phyloP scores from a whole-genome alignment of 768 basidiomycete genomes.

The Lyophyllum atratum region DNA sequence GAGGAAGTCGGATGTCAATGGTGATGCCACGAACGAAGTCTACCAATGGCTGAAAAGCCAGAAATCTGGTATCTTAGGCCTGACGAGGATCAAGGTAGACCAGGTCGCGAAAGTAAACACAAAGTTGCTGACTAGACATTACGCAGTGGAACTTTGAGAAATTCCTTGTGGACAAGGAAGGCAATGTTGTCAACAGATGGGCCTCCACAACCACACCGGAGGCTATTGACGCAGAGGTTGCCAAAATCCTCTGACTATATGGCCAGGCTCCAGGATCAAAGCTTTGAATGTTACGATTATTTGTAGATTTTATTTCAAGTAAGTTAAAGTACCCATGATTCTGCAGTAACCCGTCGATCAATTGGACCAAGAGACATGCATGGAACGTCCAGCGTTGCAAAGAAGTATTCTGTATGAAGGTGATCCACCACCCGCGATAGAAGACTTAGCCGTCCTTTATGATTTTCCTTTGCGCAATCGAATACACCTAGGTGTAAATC shows the following conservation, averaged over 20 bases:
- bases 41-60: constrained; percentile 84
- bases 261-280: not conserved
- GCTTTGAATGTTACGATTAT: constrained; percentile 3
- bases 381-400: no score
- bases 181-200: constrained; percentile 75
- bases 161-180: constrained; percentile 80
- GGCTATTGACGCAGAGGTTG: constrained; percentile 62
- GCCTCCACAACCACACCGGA: constrained; percentile 74
- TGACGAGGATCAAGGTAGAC: constrained; percentile 73
- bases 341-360: no score
- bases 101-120: not conserved
- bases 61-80: constrained; percentile 72
- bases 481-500: constrained; percentile 28
- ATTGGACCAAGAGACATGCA: not conserved
- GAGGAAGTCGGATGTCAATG: constrained; percentile 95
- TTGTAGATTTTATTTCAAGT: not conserved
- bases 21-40: constrained; percentile 78
- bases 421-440: not conserved
- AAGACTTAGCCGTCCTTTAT: constrained; percentile 32
- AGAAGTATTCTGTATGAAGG: not conserved
- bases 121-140: not conserved
- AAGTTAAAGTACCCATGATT: not conserved
- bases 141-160: constrained; percentile 89
- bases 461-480: constrained; percentile 32
- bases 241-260: constrained; percentile 51